Conservation (phyloP, 305 asterid species). For the Ajuga reptans region DNA sequence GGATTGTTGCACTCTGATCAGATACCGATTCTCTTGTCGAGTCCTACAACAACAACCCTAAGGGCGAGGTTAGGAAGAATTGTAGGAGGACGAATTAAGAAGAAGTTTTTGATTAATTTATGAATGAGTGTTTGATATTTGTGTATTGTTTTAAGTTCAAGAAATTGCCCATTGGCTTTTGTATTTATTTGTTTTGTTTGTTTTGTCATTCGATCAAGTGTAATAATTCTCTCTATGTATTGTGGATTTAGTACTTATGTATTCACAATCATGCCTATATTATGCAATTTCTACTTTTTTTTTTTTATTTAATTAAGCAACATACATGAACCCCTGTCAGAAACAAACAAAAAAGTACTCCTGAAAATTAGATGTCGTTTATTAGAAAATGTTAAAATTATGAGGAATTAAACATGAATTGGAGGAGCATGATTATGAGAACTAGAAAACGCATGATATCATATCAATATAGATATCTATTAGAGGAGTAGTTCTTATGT, state of each 20-base stretch:
- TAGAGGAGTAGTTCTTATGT: too few relatives aligned
- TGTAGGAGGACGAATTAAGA: conserved; percentile 39
- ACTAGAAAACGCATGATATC: too few relatives aligned
- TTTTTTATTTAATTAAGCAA: too few relatives aligned
- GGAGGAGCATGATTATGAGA: too few relatives aligned
- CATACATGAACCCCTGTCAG: too few relatives aligned
- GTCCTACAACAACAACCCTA: conserved; percentile 26
- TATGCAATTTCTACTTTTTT: background rate
- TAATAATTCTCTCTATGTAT: background rate
- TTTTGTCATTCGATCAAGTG: background rate
- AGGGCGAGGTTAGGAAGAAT: conserved; percentile 43
- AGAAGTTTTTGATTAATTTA: background rate
- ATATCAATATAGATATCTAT: too few relatives aligned
- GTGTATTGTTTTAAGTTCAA: background rate
- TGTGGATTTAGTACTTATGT: background rate
- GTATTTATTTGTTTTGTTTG: background rate
- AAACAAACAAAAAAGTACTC: too few relatives aligned
- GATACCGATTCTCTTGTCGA: conserved; percentile 30
- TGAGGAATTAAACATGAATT: too few relatives aligned
- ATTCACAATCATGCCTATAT: background rate
- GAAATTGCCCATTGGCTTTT: background rate
- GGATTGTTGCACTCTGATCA: conserved; percentile 65
- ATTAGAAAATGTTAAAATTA: too few relatives aligned
- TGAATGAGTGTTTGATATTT: background rate
- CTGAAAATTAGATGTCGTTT: too few relatives aligned